Evolutionary conservation across 1,284 basidiomycete species (phyloP).

Genomic region (Schizopora paradoxa): DNA sequence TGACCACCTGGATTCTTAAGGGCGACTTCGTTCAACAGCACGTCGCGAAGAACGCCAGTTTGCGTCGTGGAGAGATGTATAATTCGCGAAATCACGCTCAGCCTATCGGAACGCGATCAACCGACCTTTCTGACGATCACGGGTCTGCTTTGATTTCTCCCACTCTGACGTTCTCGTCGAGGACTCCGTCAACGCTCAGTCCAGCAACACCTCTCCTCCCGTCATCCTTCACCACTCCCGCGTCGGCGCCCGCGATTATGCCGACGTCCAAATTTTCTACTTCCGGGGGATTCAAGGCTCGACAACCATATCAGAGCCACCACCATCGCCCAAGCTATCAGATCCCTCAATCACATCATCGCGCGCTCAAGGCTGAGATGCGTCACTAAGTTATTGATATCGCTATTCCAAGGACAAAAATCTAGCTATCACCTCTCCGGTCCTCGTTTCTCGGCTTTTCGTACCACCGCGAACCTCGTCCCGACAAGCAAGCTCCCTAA

Average conservation of each 20-base stretch:
- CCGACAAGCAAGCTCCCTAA: constrained; percentile 4
- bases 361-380: constrained; percentile 9
- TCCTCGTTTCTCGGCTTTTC: too few species aligned
- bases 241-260: constrained; percentile 13
- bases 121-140: constrained; percentile 34
- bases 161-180: constrained; percentile 54
- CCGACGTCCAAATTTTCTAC: constrained; percentile 7
- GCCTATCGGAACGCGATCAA: too few species aligned
- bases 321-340: too few species aligned
- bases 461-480: not conserved
- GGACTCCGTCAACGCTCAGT: constrained; percentile 55
- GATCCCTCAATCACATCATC: constrained; percentile 8
- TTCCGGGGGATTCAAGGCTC: too few species aligned
- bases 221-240: constrained; percentile 16
- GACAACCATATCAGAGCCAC: too few species aligned
- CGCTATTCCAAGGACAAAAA: not conserved
- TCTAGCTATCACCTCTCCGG: not conserved
- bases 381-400: constrained; percentile 16
- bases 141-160: constrained; percentile 27
- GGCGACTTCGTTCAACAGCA: too few species aligned
- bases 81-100: too few species aligned
- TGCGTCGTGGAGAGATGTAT: too few species aligned
- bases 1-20: too few species aligned
- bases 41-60: too few species aligned
- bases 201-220: constrained; percentile 57